Percentiles rank a stretch among this genome's conserved stretches.
Evolutionary conservation across 306 rosid species (phyloP).

Genomic region (Myrica gale): DNA sequence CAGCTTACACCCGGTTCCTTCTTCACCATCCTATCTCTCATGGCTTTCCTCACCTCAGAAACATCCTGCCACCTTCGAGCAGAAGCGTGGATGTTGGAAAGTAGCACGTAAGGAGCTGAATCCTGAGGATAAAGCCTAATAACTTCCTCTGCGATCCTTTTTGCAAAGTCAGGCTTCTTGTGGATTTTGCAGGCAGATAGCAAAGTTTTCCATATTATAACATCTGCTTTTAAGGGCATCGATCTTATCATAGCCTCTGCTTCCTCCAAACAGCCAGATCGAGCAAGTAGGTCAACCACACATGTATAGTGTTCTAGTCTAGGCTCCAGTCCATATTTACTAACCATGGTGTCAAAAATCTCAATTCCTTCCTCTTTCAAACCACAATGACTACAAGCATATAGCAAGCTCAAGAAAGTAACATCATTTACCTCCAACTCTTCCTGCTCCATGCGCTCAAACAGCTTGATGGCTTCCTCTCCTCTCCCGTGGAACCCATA

Average conservation of each 20-base stretch:
- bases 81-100: conserved; percentile 75
- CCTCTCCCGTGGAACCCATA: conserved; percentile 89
- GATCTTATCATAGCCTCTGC: conserved; percentile 78
- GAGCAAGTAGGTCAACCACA: conserved; percentile 76
- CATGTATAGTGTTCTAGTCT: conserved; percentile 81
- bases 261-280: conserved; percentile 77
- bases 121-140: conserved; percentile 71
- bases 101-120: conserved; percentile 73
- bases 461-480: conserved; percentile 66
- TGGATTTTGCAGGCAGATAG: conserved; percentile 82
- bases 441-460: conserved; percentile 64
- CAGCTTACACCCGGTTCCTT: conserved; percentile 86
- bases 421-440: conserved; percentile 66
- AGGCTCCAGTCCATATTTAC: conserved; percentile 59
- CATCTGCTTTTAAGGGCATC: conserved; percentile 77
- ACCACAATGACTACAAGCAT: conserved; percentile 90
- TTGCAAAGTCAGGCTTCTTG: conserved; percentile 74
- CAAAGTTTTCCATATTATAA: conserved; percentile 81
- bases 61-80: conserved; percentile 79
- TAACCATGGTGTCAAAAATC: conserved; percentile 65
- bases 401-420: conserved; percentile 84
- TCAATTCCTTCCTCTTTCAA: conserved; percentile 71
- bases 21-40: conserved; percentile 67
- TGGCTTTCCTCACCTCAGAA: conserved; percentile 64
- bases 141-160: conserved; percentile 66